phyloP scores from a whole-genome alignment of 352 stramenopile genomes.

The Pythium insidiosum region DNA sequence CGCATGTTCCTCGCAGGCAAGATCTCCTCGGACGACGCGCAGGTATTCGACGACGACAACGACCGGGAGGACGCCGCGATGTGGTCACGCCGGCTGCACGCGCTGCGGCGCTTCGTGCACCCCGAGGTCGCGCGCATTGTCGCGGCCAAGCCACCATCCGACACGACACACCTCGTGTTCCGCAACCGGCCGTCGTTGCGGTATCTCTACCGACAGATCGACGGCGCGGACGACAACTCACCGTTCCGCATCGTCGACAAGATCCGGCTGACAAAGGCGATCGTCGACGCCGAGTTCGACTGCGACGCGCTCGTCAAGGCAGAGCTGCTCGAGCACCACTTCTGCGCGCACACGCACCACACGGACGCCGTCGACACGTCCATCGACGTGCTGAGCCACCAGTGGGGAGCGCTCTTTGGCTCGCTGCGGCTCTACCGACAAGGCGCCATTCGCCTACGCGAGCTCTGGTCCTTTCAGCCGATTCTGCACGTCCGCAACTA shows the following conservation, averaged over 20 bases:
- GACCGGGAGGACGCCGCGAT: constrained; percentile 39
- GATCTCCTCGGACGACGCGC: constrained; percentile 44
- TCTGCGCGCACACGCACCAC: constrained; percentile 46
- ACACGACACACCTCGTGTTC: constrained; percentile 36
- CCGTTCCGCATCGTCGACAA: constrained; percentile 74
- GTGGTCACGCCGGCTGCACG: constrained; percentile 61
- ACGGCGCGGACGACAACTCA: constrained; percentile 24
- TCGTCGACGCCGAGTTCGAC: constrained; percentile 68
- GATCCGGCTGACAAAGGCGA: constrained; percentile 62
- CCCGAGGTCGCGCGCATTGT: constrained; percentile 18
- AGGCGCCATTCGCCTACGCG: constrained; percentile 1
- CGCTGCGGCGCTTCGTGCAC: constrained; percentile 29
- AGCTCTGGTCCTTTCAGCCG: constrained; percentile 30
- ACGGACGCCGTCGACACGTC: constrained; percentile 62
- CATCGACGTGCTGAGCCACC: constrained; percentile 39
- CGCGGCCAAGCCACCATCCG: background rate
- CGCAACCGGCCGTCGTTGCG: constrained; percentile 34
- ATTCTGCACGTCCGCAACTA: constrained; percentile 62
- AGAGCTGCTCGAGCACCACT: constrained; percentile 38
- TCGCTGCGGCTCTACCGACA: constrained; percentile 18
- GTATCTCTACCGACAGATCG: constrained; percentile 68
- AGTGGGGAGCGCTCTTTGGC: constrained; percentile 36
- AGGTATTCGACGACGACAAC: constrained; percentile 35
- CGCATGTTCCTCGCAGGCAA: constrained; percentile 62
- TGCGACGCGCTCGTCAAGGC: constrained; percentile 51